phyloP scores from a whole-genome alignment of 768 basidiomycete species.

The Collybia nuda region DNA sequence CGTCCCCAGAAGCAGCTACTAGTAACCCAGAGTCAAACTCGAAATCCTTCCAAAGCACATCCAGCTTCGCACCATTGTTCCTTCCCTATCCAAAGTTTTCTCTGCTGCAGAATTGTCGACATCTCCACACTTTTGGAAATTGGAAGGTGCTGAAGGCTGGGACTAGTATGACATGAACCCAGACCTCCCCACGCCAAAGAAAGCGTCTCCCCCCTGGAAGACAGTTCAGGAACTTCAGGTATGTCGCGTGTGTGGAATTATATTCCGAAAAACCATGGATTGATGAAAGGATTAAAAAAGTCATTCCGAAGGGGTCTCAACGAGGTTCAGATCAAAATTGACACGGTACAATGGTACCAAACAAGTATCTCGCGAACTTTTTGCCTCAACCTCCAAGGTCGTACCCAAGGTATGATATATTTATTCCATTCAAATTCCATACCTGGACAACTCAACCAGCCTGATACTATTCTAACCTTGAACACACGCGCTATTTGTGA shows the following conservation, averaged over 20 bases:
- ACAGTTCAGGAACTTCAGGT: constrained; percentile 20
- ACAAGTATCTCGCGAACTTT: constrained; percentile 65
- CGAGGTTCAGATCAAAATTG: constrained; percentile 63
- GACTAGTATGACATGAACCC: constrained; percentile 53
- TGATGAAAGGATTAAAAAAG: constrained; percentile 56
- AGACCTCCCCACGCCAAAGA: constrained; percentile 52
- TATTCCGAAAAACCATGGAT: constrained; percentile 53
- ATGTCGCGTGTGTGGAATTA: constrained; percentile 10
- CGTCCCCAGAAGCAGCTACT: too few relatives aligned
- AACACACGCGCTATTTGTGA: constrained; percentile 56
- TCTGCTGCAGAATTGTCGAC: constrained; percentile 38
- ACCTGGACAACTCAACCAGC: constrained; percentile 34
- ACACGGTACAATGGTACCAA: constrained; percentile 55
- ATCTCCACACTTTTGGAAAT: constrained; percentile 42
- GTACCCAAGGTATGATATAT: constrained; percentile 60
- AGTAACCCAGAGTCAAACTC: too few relatives aligned
- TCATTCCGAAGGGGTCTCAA: constrained; percentile 52
- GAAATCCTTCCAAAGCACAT: constrained; percentile 17
- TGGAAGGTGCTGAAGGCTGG: constrained; percentile 72
- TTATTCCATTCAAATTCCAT: too few relatives aligned
- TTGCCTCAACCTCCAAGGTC: constrained; percentile 59
- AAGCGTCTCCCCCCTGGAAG: constrained; percentile 29
- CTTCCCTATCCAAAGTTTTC: constrained; percentile 20
- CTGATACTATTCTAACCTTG: constrained; percentile 60
- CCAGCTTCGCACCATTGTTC: constrained; percentile 2